These are phyloP conservation scores for Kokia cookei DNA, from an alignment of 441 rosid species.

Conservation along the genomic window DNA sequence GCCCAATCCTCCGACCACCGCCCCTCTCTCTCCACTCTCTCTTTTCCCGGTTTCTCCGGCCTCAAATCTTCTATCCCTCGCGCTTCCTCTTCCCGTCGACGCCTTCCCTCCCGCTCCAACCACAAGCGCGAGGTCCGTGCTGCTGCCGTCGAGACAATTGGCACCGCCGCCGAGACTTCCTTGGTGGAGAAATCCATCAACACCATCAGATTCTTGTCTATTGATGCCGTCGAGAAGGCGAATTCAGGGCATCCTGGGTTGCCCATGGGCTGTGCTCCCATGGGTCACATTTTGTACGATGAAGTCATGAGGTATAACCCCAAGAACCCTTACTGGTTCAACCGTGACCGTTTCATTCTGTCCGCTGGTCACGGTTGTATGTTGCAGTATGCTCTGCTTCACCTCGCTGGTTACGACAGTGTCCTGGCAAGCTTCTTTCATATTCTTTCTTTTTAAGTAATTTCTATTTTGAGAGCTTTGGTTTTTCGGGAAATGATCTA, in stretches of 20 bases:
- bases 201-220: constrained; percentile 80
- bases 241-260: constrained; percentile 99
- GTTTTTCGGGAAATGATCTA: background rate
- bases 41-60: constrained; percentile 49
- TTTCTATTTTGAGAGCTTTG: background rate
- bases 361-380: constrained; percentile 99
- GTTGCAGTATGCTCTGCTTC: constrained; percentile 95
- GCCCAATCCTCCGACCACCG: constrained; percentile 38
- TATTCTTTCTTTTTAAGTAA: background rate
- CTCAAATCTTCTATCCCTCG: constrained; percentile 42
- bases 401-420: constrained; percentile 96
- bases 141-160: constrained; percentile 59
- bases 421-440: constrained; percentile 41
- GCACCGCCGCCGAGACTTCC: constrained; percentile 50
- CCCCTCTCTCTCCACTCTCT: constrained; percentile 29
- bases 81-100: constrained; percentile 21
- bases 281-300: constrained; percentile 95
- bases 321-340: constrained; percentile 96
- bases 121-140: constrained; percentile 31
- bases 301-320: constrained; percentile 97
- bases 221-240: constrained; percentile 99
- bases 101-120: constrained; percentile 12
- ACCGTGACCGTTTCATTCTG: constrained; percentile 90
- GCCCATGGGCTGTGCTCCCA: constrained; percentile 99
- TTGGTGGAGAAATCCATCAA: constrained; percentile 89